Conservation (phyloP, 495 filamentous ascomycete genomes). For the Monascus purpureus region DNA sequence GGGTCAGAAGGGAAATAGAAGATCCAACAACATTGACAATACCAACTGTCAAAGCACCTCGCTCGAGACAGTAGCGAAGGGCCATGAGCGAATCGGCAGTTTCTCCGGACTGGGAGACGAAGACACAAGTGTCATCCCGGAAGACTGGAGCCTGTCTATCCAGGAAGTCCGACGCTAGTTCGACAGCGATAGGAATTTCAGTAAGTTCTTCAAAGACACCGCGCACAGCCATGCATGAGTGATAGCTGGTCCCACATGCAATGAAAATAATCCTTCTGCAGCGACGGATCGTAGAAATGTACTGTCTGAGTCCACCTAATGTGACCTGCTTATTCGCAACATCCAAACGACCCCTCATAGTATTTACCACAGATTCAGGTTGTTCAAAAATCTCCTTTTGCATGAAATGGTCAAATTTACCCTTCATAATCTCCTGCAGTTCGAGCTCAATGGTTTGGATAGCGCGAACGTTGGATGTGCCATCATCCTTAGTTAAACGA, state of each 20-base stretch:
- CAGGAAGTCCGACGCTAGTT: constrained; percentile 95
- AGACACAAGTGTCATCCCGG: constrained; percentile 97
- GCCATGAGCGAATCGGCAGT: constrained; percentile 98
- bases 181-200: constrained; percentile 93
- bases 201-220: constrained; percentile 96
- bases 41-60: constrained; percentile 90
- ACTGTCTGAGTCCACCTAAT: constrained; percentile 86
- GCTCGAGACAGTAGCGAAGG: constrained; percentile 91
- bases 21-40: constrained; percentile 97
- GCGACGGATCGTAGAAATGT: constrained; percentile 89
- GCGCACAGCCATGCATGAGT: constrained; percentile 98
- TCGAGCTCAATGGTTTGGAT: constrained; percentile 98
- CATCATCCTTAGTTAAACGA: constrained; percentile 90
- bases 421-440: constrained; percentile 99
- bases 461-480: constrained; percentile 86
- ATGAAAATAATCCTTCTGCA: constrained; percentile 97
- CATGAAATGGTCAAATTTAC: constrained; percentile 99
- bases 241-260: constrained; percentile 93
- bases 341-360: constrained; percentile 97
- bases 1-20: constrained; percentile 92
- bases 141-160: constrained; percentile 97
- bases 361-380: constrained; percentile 97
- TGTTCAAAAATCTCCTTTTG: constrained; percentile 99
- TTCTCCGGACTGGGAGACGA: constrained; percentile 96
- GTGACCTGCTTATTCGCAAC: constrained; percentile 85